Conservation (phyloP, 306 rosid genomes). For the Malus sieversii region DNA sequence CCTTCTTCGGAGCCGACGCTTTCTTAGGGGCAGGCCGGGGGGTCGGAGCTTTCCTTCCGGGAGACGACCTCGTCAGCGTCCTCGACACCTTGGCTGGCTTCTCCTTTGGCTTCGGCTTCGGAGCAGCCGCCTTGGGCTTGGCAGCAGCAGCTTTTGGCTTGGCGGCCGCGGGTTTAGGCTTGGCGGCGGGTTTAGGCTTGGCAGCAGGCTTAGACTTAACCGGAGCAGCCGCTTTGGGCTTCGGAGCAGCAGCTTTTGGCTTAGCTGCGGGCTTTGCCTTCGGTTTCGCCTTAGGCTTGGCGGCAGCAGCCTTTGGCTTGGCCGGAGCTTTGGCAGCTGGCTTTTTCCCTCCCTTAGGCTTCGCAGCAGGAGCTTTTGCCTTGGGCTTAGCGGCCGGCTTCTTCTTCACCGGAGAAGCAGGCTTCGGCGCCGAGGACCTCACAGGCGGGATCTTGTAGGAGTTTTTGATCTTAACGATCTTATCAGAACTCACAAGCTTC, state of each 20-base stretch:
- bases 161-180: slow-evolving; percentile 15
- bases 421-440: not conserved
- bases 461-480: slow-evolving; percentile 60
- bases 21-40: slow-evolving; percentile 40
- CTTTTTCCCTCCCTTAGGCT: slow-evolving; percentile 24
- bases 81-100: slow-evolving; percentile 52
- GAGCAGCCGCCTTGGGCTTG: slow-evolving; percentile 30
- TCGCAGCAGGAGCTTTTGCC: slow-evolving; percentile 4
- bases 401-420: slow-evolving; percentile 11
- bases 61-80: slow-evolving; percentile 59
- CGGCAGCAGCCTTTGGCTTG: not conserved
- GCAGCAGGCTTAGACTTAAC: slow-evolving; percentile 27
- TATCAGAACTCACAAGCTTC: slow-evolving; percentile 59
- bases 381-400: not conserved
- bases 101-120: slow-evolving; percentile 46
- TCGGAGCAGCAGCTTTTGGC: slow-evolving; percentile 13
- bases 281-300: slow-evolving; percentile 23
- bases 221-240: slow-evolving; percentile 25
- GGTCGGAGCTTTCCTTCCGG: slow-evolving; percentile 49
- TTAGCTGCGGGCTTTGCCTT: slow-evolving; percentile 15
- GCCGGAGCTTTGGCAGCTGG: not conserved
- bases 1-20: slow-evolving; percentile 38
- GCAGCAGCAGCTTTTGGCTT: slow-evolving; percentile 27
- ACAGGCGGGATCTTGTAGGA: slow-evolving; percentile 60
- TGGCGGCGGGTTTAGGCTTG: slow-evolving; percentile 17